Base-by-base conservation (phyloP, 176 grass and related monocot species). In the Juncus effusus region DNA sequence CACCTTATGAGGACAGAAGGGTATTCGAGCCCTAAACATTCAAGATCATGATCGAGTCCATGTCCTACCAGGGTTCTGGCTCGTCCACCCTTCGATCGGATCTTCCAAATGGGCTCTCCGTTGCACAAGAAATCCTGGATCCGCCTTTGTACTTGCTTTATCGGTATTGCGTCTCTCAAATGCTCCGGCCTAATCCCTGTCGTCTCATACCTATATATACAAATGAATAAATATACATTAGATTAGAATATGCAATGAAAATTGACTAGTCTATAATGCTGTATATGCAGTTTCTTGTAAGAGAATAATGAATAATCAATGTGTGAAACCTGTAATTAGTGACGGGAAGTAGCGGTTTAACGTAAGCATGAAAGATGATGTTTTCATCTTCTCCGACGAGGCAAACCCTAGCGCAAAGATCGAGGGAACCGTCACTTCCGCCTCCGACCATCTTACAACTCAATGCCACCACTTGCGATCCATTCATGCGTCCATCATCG, bases 401-500 rank as follows among this genome's bases (percentile, higher is more conserved):
- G 87, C 92, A 96, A 28, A 96, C 82, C 7, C 91, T 70, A 2
- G 79, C 87, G 35, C 84, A 91, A 40, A 91, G 77, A 77, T 96
- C 84, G 14, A 96, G 59, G 0, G 76, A 60, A 0, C 87, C 92
- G 61, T 96, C 92, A 47, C 77, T 91, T 0, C 92, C 82, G 45
- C 77, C 84, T 65, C 92, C 87, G 3, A 91, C 92, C 84, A 88
- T 88, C 74, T 91, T 96, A 82, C 92, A 96, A 1, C 65, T 84
- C 37, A 96, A 77, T 57, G 84, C 87, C 13, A 96, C 61, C 52
- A 64, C 79, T 5, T 72, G 81, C 0, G 77, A 70, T 0, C 19
- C 59, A 36, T 40, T 59, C 16, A 59, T 61, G 16, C 39, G 53
- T 65, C 45, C 50, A 38, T 77, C 44, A 11, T 67, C 49, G 11